These are phyloP conservation scores for Podaxis sp. DNA, from an alignment of 768 basidiomycete genomes.

Conservation along the genomic window DNA sequence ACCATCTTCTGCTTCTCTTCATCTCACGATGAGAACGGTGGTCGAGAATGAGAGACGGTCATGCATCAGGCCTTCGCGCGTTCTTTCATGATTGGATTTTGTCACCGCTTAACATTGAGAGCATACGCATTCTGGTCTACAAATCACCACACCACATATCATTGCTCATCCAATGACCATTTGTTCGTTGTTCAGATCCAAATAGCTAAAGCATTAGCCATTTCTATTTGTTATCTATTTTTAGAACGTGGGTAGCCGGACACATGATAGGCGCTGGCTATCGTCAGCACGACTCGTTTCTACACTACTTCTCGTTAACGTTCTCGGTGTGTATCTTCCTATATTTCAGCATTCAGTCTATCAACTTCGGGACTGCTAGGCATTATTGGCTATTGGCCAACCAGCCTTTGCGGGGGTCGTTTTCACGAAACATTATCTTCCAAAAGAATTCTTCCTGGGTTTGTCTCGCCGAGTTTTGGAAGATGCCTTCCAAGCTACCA, in stretches of 20 bases:
- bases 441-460: conserved; percentile 42
- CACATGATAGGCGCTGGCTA: conserved; percentile 67
- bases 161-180: no score
- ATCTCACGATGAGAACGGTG: no score
- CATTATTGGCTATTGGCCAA: conserved; percentile 55
- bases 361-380: conserved; percentile 23
- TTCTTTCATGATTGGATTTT: no score
- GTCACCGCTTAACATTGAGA: no score
- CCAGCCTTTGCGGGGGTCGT: conserved; percentile 58
- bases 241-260: conserved; percentile 28
- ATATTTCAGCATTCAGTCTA: neutral
- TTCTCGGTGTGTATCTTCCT: conserved; percentile 49
- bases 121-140: no score
- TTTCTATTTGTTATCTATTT: no score
- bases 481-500: conserved; percentile 52
- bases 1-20: no score
- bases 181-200: no score
- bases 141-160: no score
- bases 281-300: conserved; percentile 65
- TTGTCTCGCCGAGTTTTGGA: conserved; percentile 57
- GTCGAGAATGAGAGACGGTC: no score
- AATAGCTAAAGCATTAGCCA: no score
- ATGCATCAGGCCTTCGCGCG: no score
- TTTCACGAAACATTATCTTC: conserved; percentile 65
- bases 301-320: conserved; percentile 60